A percentile compares a stretch with the other conserved stretches of the same genome.
These are phyloP conservation scores for Sanghuangporus sanghuang DNA, from an alignment of 1,284 basidiomycete species.

Conservation along the genomic window DNA sequence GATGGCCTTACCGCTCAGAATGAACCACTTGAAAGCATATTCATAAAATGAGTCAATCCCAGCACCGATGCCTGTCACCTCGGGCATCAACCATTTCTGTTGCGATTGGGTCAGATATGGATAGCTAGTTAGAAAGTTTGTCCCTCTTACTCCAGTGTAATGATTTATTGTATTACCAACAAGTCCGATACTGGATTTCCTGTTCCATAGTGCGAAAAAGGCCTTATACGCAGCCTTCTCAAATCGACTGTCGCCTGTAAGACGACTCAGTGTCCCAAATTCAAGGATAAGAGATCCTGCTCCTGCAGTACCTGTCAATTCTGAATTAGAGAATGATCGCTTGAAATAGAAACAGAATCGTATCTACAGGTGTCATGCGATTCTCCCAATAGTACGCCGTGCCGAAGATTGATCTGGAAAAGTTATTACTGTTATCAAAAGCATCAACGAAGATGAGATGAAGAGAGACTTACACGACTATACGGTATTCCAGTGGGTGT, in stretches of 20 bases:
- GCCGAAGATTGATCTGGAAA: constrained; percentile 66
- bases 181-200: constrained; percentile 74
- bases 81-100: constrained; percentile 37
- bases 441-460: neutral
- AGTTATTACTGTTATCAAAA: neutral
- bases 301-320: constrained; percentile 75
- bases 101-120: neutral
- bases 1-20: constrained; percentile 67
- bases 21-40: constrained; percentile 86
- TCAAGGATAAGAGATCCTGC: constrained; percentile 90
- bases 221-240: constrained; percentile 82
- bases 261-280: constrained; percentile 84
- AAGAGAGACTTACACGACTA: constrained; percentile 57
- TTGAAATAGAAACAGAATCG: neutral
- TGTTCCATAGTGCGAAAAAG: constrained; percentile 90
- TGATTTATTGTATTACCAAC: constrained; percentile 87
- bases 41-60: constrained; percentile 94
- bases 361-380: constrained; percentile 72
- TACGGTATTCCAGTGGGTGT: constrained; percentile 88
- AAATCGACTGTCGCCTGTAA: constrained; percentile 83
- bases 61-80: constrained; percentile 79
- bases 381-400: constrained; percentile 64
- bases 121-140: neutral
- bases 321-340: neutral
- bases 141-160: constrained; percentile 61